Conservation (phyloP, 2,329 filamentous ascomycete species). For the Camptophora hylomeconis region DNA sequence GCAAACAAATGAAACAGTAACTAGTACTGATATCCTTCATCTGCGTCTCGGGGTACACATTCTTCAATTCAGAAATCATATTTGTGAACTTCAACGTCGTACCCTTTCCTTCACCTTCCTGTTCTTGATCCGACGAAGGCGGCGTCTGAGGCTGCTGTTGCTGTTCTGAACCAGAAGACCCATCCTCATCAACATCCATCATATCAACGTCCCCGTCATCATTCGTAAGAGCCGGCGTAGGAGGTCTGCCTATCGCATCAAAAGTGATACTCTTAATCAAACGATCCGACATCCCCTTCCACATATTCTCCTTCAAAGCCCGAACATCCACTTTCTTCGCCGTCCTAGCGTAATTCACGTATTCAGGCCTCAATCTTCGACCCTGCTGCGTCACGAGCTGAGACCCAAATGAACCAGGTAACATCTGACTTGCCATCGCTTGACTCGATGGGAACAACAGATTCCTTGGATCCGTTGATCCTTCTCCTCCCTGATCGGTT, state of each 20-base stretch:
- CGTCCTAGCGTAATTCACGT: constrained; percentile 51
- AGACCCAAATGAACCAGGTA: constrained; percentile 46
- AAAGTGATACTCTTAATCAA: constrained; percentile 26
- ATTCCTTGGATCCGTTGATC: constrained; percentile 3
- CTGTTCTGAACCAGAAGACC: constrained; percentile 17
- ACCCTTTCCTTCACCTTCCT: constrained; percentile 23
- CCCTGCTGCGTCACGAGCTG: constrained; percentile 50
- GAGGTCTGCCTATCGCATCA: constrained; percentile 16
- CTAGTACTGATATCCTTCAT: constrained; percentile 93
- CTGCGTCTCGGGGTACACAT: constrained; percentile 70
- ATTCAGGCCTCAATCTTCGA: constrained; percentile 46
- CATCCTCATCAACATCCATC: constrained; percentile 7
- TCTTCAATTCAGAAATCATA: constrained; percentile 78
- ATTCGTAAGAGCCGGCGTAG: constrained; percentile 21
- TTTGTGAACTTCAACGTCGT: constrained; percentile 68
- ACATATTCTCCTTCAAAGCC: constrained; percentile 52
- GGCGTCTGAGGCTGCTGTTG: constrained; percentile 21
- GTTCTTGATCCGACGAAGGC: constrained; percentile 11
- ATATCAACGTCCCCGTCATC: constrained; percentile 16
- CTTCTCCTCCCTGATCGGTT: constrained; percentile 6
- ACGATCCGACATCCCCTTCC: constrained; percentile 45
- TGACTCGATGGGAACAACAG: constrained; percentile 1
- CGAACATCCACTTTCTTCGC: constrained; percentile 57
- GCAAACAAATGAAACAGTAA: constrained; percentile 80
- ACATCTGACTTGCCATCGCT: constrained; percentile 13